These are phyloP conservation scores for Amylocarpus encephaloides DNA, from an alignment of 2,329 filamentous ascomycete species.

Conservation along the genomic window DNA sequence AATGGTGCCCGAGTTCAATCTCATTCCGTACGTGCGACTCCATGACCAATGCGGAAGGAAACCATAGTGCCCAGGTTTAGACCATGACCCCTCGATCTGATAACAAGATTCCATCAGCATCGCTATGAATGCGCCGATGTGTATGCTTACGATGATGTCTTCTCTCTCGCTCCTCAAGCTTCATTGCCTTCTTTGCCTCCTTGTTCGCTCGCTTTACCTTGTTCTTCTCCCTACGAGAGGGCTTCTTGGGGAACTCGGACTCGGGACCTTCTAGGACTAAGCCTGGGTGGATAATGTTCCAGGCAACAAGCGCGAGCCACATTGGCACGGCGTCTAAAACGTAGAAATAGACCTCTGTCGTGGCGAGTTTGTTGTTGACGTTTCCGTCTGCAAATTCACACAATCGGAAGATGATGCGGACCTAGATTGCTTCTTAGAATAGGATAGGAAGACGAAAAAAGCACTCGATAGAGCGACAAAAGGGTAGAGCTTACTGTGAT, in stretches of 20 bases:
- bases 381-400: conserved; percentile 40
- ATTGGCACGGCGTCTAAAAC: conserved; percentile 39
- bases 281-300: conserved; percentile 32
- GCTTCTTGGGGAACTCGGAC: neutral
- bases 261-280: conserved; percentile 1
- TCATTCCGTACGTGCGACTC: too few relatives aligned
- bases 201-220: neutral
- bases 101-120: neutral
- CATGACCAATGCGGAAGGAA: too few relatives aligned
- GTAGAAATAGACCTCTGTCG: conserved; percentile 40
- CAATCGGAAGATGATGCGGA: conserved; percentile 32
- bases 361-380: conserved; percentile 35
- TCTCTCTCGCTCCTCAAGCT: neutral
- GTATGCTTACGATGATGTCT: neutral
- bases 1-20: too few relatives aligned
- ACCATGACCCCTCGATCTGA: too few relatives aligned
- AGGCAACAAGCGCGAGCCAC: conserved; percentile 32
- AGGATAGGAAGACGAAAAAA: too few relatives aligned
- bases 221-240: neutral
- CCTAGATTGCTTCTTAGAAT: neutral
- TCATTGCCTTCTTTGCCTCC: neutral
- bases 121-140: neutral
- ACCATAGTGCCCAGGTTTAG: too few relatives aligned
- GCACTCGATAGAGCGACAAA: too few relatives aligned
- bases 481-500: conserved; percentile 38